Base-by-base conservation (phyloP, 2,329 filamentous ascomycete genomes). In the Pseudocercospora musae region DNA sequence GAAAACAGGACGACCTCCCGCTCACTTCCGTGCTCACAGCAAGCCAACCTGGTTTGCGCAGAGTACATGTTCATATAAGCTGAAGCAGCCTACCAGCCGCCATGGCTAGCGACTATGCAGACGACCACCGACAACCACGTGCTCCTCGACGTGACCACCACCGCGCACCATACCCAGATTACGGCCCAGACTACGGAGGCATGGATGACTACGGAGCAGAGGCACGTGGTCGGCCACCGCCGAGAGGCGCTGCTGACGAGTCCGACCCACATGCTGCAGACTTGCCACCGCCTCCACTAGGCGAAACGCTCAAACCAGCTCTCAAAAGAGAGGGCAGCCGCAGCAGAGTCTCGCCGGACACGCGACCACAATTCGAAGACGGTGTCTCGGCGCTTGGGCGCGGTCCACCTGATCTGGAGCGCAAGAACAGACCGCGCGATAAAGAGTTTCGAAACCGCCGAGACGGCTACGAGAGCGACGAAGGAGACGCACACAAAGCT, bases 401-500 rank as follows among this genome's bases (percentile, higher is more conserved):
- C 13, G 64, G 65, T 20, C 70, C 72, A 10, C 71, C 70, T 8
- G 74, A 76, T 59, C 65, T 74, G 49, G 74, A 76, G 64, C 59
- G 66, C 29, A 76, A 76, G 66, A 71, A 69, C 60, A 57, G 70
- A 31, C 65, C 64, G 20, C 63, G 63, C 37, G 67, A 76, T 46
- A 67, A 68, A 40, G 63, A 70, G 42, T 76, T 76, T 64, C 62
- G 74, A 25, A 70, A 74, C 31, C 70, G 70, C 65, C 66, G 74
- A 44, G 72, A 76, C 64, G 74, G 73, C 15, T 76, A 76, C 65
- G 73, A 74, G 60, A 72, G 69, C 50, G 74, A 76, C 52, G 74
- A 76, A 57, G 74, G 74, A 20, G 74, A 76, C 55, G 62, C 58
- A 46, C 69, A 72, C 63, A 65, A 62, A 63, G 57, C 53, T 29